Evolutionary conservation across 805 yeast genomes (phyloP).

Genomic region (Kodamaea restingae): DNA sequence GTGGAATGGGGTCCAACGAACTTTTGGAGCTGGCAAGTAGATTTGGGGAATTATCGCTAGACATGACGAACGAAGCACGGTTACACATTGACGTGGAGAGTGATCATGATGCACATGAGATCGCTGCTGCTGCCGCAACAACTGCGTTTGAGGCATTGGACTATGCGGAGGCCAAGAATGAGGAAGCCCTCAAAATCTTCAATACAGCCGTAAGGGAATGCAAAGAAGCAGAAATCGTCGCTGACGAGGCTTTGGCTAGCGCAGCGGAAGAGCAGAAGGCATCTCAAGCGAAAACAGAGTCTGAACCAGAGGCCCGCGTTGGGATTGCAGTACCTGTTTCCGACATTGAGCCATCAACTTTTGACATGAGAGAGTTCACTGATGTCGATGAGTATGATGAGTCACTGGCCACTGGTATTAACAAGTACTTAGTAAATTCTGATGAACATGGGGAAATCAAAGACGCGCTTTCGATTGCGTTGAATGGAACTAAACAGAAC

Average conservation of each 20-base stretch:
- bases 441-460: slow-evolving; percentile 15
- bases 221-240: slow-evolving; percentile 1
- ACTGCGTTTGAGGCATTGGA: slow-evolving; percentile 3
- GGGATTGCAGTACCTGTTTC: slow-evolving; percentile 7
- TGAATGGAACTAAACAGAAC: slow-evolving; percentile 12
- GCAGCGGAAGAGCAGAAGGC: not conserved
- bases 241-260: slow-evolving; percentile 3
- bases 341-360: not conserved
- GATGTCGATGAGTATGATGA: slow-evolving; percentile 4
- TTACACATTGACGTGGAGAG: not conserved
- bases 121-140: slow-evolving; percentile 1
- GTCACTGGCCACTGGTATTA: not conserved
- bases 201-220: not conserved
- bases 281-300: not conserved
- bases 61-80: not conserved
- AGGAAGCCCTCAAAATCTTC: not conserved
- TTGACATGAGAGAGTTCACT: slow-evolving; percentile 9
- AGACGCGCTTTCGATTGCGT: slow-evolving; percentile 23
- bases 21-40: not conserved
- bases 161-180: not conserved
- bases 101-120: not conserved
- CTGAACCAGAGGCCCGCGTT: too few species aligned
- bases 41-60: not conserved
- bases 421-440: not conserved
- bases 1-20: not conserved